Conservation (phyloP, 1,284 basidiomycete species). For the Apiotrichum laibachii region DNA sequence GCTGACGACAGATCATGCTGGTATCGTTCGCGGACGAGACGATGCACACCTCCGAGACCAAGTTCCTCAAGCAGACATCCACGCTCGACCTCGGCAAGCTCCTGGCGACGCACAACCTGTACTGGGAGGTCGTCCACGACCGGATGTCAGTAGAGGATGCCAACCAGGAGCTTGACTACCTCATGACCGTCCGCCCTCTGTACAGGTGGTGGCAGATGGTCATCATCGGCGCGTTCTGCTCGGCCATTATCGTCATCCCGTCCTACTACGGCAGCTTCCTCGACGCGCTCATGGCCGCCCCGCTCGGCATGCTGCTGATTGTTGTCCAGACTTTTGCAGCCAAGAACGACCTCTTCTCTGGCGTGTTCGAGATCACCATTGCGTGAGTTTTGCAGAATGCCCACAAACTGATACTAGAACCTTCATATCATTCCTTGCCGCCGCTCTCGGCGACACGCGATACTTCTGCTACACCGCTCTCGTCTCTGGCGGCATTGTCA, state of each 20-base stretch:
- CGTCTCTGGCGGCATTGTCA: conserved; percentile 76
- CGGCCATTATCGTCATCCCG: conserved; percentile 66
- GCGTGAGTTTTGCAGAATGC: neutral
- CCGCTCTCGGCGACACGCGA: conserved; percentile 66
- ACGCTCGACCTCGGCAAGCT: conserved; percentile 75
- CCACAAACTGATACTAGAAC: conserved; percentile 1
- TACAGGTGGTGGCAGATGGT: conserved; percentile 68
- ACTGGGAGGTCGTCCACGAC: conserved; percentile 88
- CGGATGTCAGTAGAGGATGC: conserved; percentile 77
- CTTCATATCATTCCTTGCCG: conserved; percentile 73
- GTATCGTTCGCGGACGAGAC: conserved; percentile 72
- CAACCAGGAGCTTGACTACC: conserved; percentile 64
- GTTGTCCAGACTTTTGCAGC: conserved; percentile 70
- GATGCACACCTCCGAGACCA: conserved; percentile 82
- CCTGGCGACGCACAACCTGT: conserved; percentile 69
- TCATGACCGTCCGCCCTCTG: conserved; percentile 65
- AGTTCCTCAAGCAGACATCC: conserved; percentile 74
- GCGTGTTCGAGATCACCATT: conserved; percentile 59
- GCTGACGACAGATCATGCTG: neutral
- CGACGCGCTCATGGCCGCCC: conserved; percentile 71
- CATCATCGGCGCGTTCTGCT: conserved; percentile 77
- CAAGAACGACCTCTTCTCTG: conserved; percentile 77
- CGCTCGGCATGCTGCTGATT: conserved; percentile 76
- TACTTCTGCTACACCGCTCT: conserved; percentile 83
- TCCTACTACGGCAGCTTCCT: conserved; percentile 59